phyloP scores from a whole-genome alignment of 1,139 yeast species.

The Zygosaccharomyces pseudobailii region DNA sequence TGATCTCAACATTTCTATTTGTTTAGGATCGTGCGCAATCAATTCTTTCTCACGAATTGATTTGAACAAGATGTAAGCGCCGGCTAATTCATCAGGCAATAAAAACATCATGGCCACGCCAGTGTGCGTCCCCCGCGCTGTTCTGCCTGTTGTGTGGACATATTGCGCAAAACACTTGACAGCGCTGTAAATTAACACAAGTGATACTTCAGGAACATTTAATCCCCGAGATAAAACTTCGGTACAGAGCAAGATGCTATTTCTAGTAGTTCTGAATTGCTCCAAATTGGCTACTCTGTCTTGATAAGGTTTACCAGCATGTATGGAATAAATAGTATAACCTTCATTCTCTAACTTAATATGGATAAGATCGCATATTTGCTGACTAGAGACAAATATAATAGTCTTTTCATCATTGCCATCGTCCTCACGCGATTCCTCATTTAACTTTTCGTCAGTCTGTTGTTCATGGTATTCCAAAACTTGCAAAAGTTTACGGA shows the following conservation, averaged over 20 bases:
- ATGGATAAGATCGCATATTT: constrained; percentile 69
- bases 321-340: constrained; percentile 62
- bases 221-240: constrained; percentile 94
- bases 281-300: constrained; percentile 76
- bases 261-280: constrained; percentile 62
- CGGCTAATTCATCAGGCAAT: constrained; percentile 56
- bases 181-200: constrained; percentile 84
- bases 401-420: constrained; percentile 51
- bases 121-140: constrained; percentile 82
- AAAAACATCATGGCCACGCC: constrained; percentile 82
- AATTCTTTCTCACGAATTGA: constrained; percentile 57
- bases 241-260: constrained; percentile 69
- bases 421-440: constrained; percentile 17
- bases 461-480: constrained; percentile 41
- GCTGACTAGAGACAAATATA: constrained; percentile 84
- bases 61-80: constrained; percentile 62
- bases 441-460: constrained; percentile 28
- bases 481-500: constrained; percentile 49
- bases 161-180: constrained; percentile 94
- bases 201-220: constrained; percentile 75
- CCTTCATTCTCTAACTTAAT: constrained; percentile 54
- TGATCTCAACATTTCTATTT: constrained; percentile 37
- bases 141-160: constrained; percentile 93
- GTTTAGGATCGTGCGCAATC: constrained; percentile 37
- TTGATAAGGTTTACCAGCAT: constrained; percentile 88